These are phyloP conservation scores for Zygotorulaspora sp. DNA, from an alignment of 805 yeast genomes.

Conservation along the genomic window DNA sequence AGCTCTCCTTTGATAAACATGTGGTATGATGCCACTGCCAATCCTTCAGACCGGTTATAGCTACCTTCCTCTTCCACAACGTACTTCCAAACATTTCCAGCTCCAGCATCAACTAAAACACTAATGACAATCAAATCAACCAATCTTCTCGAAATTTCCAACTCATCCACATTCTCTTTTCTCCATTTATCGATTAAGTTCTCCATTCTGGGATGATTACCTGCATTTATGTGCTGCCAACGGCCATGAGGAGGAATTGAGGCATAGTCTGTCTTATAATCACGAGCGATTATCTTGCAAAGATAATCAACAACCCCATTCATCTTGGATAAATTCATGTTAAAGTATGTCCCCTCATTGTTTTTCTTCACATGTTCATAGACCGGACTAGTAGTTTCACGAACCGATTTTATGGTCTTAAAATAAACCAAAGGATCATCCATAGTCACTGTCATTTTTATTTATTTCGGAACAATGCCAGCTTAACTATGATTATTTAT, in stretches of 20 bases:
- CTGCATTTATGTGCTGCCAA: conserved; percentile 60
- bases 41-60: conserved; percentile 52
- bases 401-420: conserved; percentile 50
- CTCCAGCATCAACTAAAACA: conserved; percentile 64
- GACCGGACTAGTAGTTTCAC: conserved; percentile 48
- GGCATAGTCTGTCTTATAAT: conserved; percentile 42
- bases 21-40: conserved; percentile 56
- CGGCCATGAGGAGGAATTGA: conserved; percentile 63
- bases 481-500: too few species aligned
- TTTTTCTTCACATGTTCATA: conserved; percentile 36
- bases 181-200: conserved; percentile 40
- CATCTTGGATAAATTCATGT: conserved; percentile 42
- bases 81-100: conserved; percentile 56
- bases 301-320: conserved; percentile 45
- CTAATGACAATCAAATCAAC: conserved; percentile 57
- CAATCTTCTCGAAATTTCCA: conserved; percentile 49
- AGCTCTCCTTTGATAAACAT: conserved; percentile 50
- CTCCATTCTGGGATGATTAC: conserved; percentile 44
- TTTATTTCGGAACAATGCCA: too few species aligned
- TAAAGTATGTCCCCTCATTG: conserved; percentile 34
- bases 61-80: conserved; percentile 35
- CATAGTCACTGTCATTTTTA: conserved; percentile 7
- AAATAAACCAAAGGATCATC: conserved; percentile 31
- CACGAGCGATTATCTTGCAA: conserved; percentile 40
- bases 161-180: conserved; percentile 30